phyloP scores from a whole-genome alignment of 345 rosid genomes.

The Acer saccharum region DNA sequence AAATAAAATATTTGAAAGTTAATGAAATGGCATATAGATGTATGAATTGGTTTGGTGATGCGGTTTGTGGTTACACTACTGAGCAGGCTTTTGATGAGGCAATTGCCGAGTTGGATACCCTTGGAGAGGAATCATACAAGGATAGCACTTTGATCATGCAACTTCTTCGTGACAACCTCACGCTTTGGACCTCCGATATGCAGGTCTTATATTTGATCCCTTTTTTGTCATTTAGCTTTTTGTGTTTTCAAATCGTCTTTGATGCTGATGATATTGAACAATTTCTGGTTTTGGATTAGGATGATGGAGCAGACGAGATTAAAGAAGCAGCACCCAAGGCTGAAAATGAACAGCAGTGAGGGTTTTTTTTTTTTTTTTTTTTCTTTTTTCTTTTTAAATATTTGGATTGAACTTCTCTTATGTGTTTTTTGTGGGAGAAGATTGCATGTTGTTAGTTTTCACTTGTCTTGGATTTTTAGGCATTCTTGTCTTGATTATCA shows the following conservation, averaged over 20 bases:
- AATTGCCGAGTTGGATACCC: conserved; percentile 87
- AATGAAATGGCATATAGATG: not conserved
- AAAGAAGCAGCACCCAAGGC: conserved; percentile 82
- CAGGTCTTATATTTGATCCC: conserved; percentile 54
- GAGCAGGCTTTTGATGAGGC: conserved; percentile 88
- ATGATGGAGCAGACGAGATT: conserved; percentile 84
- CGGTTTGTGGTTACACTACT: conserved; percentile 4
- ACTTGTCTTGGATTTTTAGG: conserved; percentile 35
- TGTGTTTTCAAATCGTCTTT: not conserved
- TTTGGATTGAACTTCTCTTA: conserved; percentile 52
- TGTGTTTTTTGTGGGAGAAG: conserved; percentile 67
- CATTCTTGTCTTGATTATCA: conserved; percentile 48
- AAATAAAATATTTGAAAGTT: too few relatives aligned
- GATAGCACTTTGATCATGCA: conserved; percentile 98
- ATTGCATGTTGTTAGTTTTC: conserved; percentile 45
- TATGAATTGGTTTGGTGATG: not conserved
- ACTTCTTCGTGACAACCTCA: conserved; percentile 95
- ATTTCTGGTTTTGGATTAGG: conserved; percentile 42
- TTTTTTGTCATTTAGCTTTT: not conserved
- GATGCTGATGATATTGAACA: not conserved
- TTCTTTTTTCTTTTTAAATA: not conserved
- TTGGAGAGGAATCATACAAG: conserved; percentile 96
- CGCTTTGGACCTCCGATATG: conserved; percentile 96
- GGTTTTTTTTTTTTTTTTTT: not conserved
- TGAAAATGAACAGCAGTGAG: conserved; percentile 54